Percentiles rank a stretch among this genome's conserved stretches.
These are phyloP conservation scores for Cyberlindnera mississippiensis DNA, from an alignment of 805 yeast species.

Conservation along the genomic window DNA sequence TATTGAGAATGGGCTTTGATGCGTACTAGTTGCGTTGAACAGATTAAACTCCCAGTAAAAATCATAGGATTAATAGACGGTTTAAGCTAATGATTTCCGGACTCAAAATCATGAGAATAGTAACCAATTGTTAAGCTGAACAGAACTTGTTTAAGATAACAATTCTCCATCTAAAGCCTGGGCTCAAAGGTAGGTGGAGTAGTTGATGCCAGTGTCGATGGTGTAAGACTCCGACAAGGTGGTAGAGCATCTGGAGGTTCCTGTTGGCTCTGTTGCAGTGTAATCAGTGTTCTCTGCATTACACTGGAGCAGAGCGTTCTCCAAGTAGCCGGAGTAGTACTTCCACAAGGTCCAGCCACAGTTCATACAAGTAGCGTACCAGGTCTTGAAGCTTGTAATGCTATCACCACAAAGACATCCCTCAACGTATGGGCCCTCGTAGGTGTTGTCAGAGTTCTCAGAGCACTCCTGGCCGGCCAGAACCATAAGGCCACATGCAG, in stretches of 20 bases:
- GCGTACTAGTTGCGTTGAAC: too few species aligned
- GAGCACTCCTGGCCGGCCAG: slow-evolving; percentile 29
- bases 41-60: too few species aligned
- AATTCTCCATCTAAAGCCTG: too few species aligned
- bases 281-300: slow-evolving; percentile 7
- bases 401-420: slow-evolving; percentile 21
- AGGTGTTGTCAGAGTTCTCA: slow-evolving; percentile 9
- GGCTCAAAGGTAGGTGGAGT: slow-evolving; percentile 4
- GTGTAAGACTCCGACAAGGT: slow-evolving; percentile 17
- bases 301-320: slow-evolving; percentile 26
- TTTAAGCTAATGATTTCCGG: too few species aligned
- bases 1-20: too few species aligned
- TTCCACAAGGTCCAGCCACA: slow-evolving; percentile 37
- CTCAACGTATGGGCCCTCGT: slow-evolving; percentile 13
- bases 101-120: too few species aligned
- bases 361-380: slow-evolving; percentile 29
- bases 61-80: too few species aligned
- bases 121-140: too few species aligned
- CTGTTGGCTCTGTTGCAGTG: slow-evolving; percentile 29
- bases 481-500: slow-evolving; percentile 31
- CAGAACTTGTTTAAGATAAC: too few species aligned
- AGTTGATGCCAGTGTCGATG: slow-evolving; percentile 5
- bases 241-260: slow-evolving; percentile 29
- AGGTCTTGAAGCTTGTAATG: slow-evolving; percentile 18
- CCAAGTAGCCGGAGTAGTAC: slow-evolving; percentile 29